Evolutionary conservation across 768 basidiomycete genomes (phyloP), one percentile per base, ranked within the genome.

Genomic region (Cytidiella melzeri): DNA sequence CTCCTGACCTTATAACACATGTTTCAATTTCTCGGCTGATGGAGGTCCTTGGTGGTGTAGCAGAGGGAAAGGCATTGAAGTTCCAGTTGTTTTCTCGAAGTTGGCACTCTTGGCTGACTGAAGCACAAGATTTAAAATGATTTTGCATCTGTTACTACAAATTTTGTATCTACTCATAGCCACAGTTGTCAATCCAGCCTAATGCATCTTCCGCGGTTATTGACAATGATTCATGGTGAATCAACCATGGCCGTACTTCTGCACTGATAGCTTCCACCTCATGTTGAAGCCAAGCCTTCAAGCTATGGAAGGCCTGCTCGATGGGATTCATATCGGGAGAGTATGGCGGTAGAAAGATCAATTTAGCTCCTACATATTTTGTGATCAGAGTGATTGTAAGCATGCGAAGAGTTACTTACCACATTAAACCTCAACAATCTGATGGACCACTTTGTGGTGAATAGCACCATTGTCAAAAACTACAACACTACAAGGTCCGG

Each of bases 391-490:
- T n/a, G n/a, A n/a, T n/a, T 6, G 43, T 27, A 21, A 54, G 45
- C 3, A 24, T 55, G 2, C 39, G 47, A 41, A 28, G 5, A 10
- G n/a, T n/a, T 7, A 41, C 48, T 4, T 23, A 43, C 48, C 40
- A 34, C 48, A 49, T 47, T 55, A 54, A 34, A 43, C 65, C 40
- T 58, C 61, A 23, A 70, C 57, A n/a, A 70, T 52, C 1, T 50
- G 28, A 1, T 60, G 56, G 19, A 73, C 49, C 4, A 67, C 68
- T 18, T 67, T 64, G 40, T 73, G 70, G 52, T 74, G 71, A 41
- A 73, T 73, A 2, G 57, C 47, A 41, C 70, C 69, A 50, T 73
- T 73, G 41, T 72, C 66, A 34, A 73, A 46, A 1, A 74, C 58
- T 19, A 73, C 57, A 3, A 71, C 61, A 53, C 71, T 73, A 10